Conservation (phyloP, 2,329 filamentous ascomycete species). For the Fusarium goolgardi region DNA sequence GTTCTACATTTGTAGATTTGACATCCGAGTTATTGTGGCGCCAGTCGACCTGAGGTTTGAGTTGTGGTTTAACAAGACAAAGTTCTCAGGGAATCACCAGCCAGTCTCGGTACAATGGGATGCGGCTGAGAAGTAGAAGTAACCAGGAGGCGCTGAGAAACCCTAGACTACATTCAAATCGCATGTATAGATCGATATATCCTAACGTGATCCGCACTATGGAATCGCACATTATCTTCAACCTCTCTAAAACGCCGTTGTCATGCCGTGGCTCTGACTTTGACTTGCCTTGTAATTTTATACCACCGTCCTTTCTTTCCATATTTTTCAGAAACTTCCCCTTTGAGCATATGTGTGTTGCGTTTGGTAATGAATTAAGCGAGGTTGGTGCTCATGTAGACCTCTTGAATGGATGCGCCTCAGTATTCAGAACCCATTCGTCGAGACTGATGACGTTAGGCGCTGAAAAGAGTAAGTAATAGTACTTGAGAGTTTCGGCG, state of each 20-base stretch:
- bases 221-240: slow-evolving; percentile 28
- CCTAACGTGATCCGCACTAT: slow-evolving; percentile 14
- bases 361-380: slow-evolving; percentile 2
- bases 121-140: not conserved
- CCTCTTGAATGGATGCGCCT: slow-evolving; percentile 69
- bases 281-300: slow-evolving; percentile 14
- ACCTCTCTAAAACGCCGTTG: slow-evolving; percentile 34
- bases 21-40: slow-evolving; percentile 66
- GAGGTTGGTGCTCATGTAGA: slow-evolving; percentile 46
- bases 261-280: slow-evolving; percentile 14
- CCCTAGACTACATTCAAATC: slow-evolving; percentile 12
- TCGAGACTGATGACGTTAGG: slow-evolving; percentile 74
- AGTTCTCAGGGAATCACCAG: slow-evolving; percentile 39
- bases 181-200: slow-evolving; percentile 29
- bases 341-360: not conserved
- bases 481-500: slow-evolving; percentile 92
- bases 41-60: slow-evolving; percentile 64
- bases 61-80: slow-evolving; percentile 51
- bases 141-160: not conserved
- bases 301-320: slow-evolving; percentile 7
- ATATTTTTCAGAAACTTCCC: not conserved
- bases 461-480: slow-evolving; percentile 81
- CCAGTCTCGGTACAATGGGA: slow-evolving; percentile 40
- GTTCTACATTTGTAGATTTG: slow-evolving; percentile 57
- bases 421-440: slow-evolving; percentile 74